Evolutionary conservation across 176 grass and related monocot species (phyloP).

Genomic region (Triticum monococcum): DNA sequence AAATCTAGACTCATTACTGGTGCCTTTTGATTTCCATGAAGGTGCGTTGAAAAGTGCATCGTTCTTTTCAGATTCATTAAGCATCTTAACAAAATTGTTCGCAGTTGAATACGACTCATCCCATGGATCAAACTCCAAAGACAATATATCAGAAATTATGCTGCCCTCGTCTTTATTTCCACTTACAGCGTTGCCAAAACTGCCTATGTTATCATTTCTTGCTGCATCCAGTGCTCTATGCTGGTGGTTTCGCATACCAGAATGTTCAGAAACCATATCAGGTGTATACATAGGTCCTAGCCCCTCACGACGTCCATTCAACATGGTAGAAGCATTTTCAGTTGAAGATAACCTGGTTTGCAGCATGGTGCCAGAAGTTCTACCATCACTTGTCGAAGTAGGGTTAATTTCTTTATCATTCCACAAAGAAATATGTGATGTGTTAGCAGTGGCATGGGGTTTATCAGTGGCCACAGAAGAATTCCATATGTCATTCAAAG

Average conservation of each 20-base stretch:
- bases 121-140: conserved; percentile 93
- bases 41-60: conserved; percentile 30
- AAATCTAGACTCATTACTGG: conserved; percentile 78
- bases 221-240: conserved; percentile 30
- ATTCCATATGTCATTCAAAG: conserved; percentile 25
- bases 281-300: conserved; percentile 33
- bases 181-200: conserved; percentile 53
- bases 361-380: conserved; percentile 30
- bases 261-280: conserved; percentile 41
- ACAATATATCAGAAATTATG: conserved; percentile 87
- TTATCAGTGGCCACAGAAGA: conserved; percentile 22
- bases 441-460: conserved; percentile 3
- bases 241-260: conserved; percentile 30
- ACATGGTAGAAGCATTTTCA: conserved; percentile 21
- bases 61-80: conserved; percentile 57
- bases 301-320: conserved; percentile 42
- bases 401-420: conserved; percentile 30
- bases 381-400: conserved; percentile 10
- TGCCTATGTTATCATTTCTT: conserved; percentile 39
- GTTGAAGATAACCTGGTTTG: conserved; percentile 25
- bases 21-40: conserved; percentile 57
- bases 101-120: conserved; percentile 61
- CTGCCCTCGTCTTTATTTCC: conserved; percentile 81
- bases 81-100: conserved; percentile 66
- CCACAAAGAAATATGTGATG: conserved; percentile 30